These are phyloP conservation scores for Phytophthora colocasiae DNA, from an alignment of 352 stramenopile species.

Conservation along the genomic window DNA sequence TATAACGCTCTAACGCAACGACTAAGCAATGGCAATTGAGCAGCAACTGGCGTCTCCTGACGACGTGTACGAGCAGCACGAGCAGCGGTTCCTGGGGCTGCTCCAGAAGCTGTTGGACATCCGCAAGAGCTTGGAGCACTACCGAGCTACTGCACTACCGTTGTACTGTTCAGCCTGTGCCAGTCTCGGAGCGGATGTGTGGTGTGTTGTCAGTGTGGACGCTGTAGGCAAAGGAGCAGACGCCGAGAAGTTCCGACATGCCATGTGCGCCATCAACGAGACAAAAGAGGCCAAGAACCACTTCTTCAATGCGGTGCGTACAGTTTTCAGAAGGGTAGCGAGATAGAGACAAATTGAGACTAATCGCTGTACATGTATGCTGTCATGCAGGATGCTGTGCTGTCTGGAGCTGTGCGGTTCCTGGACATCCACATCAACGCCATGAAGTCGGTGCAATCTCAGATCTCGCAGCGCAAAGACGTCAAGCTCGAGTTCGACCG, in stretches of 20 bases:
- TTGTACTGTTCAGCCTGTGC: conserved; percentile 71
- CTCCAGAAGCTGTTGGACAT: conserved; percentile 81
- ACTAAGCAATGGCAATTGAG: not conserved
- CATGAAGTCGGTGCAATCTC: conserved; percentile 75
- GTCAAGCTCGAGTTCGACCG: conserved; percentile 80
- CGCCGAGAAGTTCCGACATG: conserved; percentile 74
- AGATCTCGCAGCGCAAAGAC: conserved; percentile 71
- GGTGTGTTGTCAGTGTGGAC: conserved; percentile 76
- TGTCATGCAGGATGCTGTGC: conserved; percentile 56
- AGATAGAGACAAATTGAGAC: not conserved
- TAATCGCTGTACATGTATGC: not conserved
- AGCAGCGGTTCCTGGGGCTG: conserved; percentile 72
- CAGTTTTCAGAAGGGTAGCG: not conserved
- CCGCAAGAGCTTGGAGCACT: conserved; percentile 70
- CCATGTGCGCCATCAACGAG: conserved; percentile 81
- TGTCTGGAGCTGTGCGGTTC: conserved; percentile 67
- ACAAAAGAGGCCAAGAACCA: conserved; percentile 80
- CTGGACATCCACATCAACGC: conserved; percentile 81
- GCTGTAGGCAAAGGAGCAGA: conserved; percentile 66
- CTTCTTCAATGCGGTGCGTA: conserved; percentile 70
- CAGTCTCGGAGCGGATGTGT: conserved; percentile 72
- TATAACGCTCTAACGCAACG: too few relatives aligned
- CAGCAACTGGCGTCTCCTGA: conserved; percentile 60
- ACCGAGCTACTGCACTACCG: conserved; percentile 64
- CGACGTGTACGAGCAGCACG: conserved; percentile 73